These are phyloP conservation scores for Logfia minima DNA, from an alignment of 129 eudicot genomes.

Conservation along the genomic window DNA sequence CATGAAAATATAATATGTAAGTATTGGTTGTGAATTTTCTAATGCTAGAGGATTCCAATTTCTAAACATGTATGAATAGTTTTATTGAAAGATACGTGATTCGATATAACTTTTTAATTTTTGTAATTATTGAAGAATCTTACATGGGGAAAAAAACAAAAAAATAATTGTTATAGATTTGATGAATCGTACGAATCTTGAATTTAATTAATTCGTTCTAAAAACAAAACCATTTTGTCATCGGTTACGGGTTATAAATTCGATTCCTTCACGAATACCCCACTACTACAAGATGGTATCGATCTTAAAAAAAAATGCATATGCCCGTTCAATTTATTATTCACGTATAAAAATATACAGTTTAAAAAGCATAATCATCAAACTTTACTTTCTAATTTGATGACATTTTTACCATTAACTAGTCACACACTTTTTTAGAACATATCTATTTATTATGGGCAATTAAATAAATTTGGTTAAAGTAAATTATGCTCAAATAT, in stretches of 20 bases:
- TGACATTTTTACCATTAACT: no score
- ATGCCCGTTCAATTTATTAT: no score
- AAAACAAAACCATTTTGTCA: conserved; percentile 8
- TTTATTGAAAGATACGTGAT: conserved; percentile 2
- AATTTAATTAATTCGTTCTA: conserved; percentile 27
- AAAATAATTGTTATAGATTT: conserved; percentile 40
- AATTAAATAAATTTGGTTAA: no score
- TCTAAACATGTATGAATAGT: background rate
- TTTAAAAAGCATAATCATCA: no score
- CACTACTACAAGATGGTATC: conserved; percentile 6
- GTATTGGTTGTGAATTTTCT: background rate
- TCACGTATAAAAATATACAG: no score
- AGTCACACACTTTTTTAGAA: no score
- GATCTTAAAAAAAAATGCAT: background rate
- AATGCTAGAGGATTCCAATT: background rate
- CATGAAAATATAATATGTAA: no score
- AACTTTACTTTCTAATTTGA: no score
- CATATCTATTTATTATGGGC: no score
- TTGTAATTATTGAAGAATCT: conserved; percentile 14
- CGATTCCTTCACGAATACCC: conserved; percentile 35
- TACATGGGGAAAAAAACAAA: background rate
- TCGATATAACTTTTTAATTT: background rate
- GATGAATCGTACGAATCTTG: conserved; percentile 42
- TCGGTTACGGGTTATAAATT: conserved; percentile 11
- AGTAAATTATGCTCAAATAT: no score